phyloP scores from a whole-genome alignment of 1,139 yeast genomes.

The Candida anutae region DNA sequence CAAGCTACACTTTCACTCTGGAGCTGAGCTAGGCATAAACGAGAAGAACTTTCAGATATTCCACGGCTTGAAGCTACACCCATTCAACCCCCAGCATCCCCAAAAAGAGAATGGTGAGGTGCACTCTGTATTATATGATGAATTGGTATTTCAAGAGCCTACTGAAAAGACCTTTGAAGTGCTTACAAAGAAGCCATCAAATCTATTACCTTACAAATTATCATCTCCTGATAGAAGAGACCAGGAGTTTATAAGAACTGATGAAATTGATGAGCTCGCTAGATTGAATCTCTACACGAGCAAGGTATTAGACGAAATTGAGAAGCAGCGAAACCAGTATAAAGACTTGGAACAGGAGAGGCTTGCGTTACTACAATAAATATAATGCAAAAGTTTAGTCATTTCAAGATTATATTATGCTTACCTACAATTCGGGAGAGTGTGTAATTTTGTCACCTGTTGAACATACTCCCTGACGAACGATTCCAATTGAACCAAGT shows the following conservation, averaged over 20 bases:
- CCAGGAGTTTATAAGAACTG: conserved; percentile 36
- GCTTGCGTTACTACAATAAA: conserved; percentile 33
- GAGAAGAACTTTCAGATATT: conserved; percentile 84
- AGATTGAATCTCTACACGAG: conserved; percentile 61
- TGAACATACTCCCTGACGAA: conserved; percentile 16
- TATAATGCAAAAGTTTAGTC: too few species aligned
- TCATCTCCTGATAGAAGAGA: conserved; percentile 34
- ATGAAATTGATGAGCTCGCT: conserved; percentile 73
- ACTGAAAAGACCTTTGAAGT: conserved; percentile 80
- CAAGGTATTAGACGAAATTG: conserved; percentile 53
- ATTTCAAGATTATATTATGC: not conserved
- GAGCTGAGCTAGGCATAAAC: conserved; percentile 53
- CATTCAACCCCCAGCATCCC: conserved; percentile 53
- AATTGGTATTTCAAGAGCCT: conserved; percentile 91
- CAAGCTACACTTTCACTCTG: conserved; percentile 77
- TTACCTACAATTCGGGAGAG: too few species aligned
- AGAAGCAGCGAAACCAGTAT: conserved; percentile 43
- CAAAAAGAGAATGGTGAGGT: conserved; percentile 37
- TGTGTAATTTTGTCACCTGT: conserved; percentile 1
- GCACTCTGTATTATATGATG: conserved; percentile 77
- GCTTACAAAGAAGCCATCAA: conserved; percentile 69
- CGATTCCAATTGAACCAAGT: conserved; percentile 11
- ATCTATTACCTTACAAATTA: conserved; percentile 57
- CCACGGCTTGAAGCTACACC: conserved; percentile 88
- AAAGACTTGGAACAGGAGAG: conserved; percentile 44